Evolutionary conservation across 169 alveolate genomes (phyloP), one percentile per base, ranked within the genome.

Genomic region (Eimeria maxima): DNA sequence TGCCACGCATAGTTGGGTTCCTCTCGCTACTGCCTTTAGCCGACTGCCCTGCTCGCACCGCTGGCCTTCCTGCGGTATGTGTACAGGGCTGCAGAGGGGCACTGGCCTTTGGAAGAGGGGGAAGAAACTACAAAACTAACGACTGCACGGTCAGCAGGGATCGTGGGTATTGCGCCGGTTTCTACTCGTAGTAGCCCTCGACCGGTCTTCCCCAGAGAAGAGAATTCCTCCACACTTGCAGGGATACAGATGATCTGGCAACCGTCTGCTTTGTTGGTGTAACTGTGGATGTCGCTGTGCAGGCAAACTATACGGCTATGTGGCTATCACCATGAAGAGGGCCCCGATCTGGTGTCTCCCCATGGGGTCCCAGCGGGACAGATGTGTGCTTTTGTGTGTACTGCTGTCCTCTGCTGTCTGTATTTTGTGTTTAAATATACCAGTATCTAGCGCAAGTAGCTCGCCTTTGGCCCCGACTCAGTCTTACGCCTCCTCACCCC

Each of bases 271-370:
- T 63, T 16, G 84, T 16, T n/a, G 18, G 13, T 74, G 84, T 74
- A 0, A 33, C 55, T 42, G 84, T 47, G 44, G n/a, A 1, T 76
- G 63, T 76, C 0, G 10, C 2, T 45, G 69, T 22, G 42, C 33
- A 29, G 63, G 50, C 74, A 84, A 78, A 13, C 92, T 53, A 55
- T 50, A n/a, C n/a, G 57, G 92, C 92, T 84, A 84, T 84, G 92
- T 84, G 92, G 92, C 78, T 67, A 33, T 84, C 92, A 57, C 78
- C 78, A 84, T 84, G 90, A 81, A 65, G 74, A 55, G 22, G 50
- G 24, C 92, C 76, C 76, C 78, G 27, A 11, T 55, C 53, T 84
- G 73, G 92, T 50, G 90, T 80, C 90, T 6, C 57, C 90, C 90
- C 60, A 27, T 27, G 60, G 84, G 84, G 38, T 74, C 57, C 50